phyloP scores from a whole-genome alignment of 257 asterid species.

The Solanum rostratum region DNA sequence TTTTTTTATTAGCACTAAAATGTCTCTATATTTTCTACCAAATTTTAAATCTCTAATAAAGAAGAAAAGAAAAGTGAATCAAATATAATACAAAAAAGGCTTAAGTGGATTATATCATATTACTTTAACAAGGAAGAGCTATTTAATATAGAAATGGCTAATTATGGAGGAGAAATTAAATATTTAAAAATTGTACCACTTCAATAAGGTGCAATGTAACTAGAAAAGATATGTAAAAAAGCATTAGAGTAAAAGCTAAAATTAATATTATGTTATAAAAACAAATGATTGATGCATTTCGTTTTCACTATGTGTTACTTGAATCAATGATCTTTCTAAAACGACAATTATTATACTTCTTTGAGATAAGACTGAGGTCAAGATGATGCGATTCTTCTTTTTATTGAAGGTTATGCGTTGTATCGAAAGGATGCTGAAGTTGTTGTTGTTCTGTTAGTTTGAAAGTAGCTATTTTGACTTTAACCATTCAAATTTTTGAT shows the following conservation, averaged over 20 bases:
- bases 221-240: not conserved
- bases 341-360: rapidly evolving
- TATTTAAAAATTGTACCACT: not conserved
- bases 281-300: not conserved
- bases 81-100: not conserved
- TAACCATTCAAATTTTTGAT: not conserved
- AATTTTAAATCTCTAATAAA: not conserved
- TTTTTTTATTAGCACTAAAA: not conserved
- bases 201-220: not conserved
- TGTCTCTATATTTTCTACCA: not conserved
- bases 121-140: not conserved
- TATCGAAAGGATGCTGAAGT: not conserved
- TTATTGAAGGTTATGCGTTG: no score
- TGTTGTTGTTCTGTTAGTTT: not conserved
- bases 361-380: rapidly evolving
- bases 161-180: not conserved
- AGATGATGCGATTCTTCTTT: not conserved
- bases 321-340: not conserved
- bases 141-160: not conserved
- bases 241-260: not conserved
- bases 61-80: not conserved
- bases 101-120: not conserved
- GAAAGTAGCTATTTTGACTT: not conserved
- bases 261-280: not conserved
- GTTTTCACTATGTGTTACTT: not conserved